A percentile compares a stretch with the other conserved stretches of the same genome.
Evolutionary conservation across 257 asterid species (phyloP).

Genomic region (Salvia splendens): DNA sequence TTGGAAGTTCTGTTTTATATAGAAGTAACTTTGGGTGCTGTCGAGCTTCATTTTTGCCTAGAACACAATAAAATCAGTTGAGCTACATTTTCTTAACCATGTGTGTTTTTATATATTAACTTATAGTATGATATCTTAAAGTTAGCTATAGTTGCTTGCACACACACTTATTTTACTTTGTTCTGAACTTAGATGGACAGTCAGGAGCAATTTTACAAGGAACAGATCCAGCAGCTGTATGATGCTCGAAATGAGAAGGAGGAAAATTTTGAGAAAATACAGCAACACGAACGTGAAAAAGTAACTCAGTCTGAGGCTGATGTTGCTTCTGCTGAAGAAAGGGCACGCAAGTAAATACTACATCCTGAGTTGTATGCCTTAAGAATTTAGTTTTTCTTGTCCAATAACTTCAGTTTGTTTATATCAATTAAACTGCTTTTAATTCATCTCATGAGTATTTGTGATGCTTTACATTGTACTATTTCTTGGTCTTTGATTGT

Average conservation of each 20-base stretch:
- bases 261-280: constrained; percentile 57
- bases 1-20: too few species aligned
- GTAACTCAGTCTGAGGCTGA: constrained; percentile 36
- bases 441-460: neutral
- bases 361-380: constrained; percentile 6
- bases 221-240: constrained; percentile 41
- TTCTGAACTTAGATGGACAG: constrained; percentile 60
- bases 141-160: neutral
- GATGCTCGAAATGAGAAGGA: constrained; percentile 54
- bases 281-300: constrained; percentile 49
- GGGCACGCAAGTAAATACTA: constrained; percentile 47
- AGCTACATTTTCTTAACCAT: too few species aligned
- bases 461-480: neutral
- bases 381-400: neutral
- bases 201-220: constrained; percentile 56
- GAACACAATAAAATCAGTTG: too few species aligned
- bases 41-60: neutral
- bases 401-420: neutral
- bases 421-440: neutral
- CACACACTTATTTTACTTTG: constrained; percentile 22
- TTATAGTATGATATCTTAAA: neutral
- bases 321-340: constrained; percentile 45
- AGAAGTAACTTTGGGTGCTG: neutral
- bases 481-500: neutral
- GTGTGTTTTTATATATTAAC: neutral